A percentile compares a stretch with the other conserved stretches of the same genome.
phyloP scores from a whole-genome alignment of 2,329 filamentous ascomycete species.

The Microdochium paspali region DNA sequence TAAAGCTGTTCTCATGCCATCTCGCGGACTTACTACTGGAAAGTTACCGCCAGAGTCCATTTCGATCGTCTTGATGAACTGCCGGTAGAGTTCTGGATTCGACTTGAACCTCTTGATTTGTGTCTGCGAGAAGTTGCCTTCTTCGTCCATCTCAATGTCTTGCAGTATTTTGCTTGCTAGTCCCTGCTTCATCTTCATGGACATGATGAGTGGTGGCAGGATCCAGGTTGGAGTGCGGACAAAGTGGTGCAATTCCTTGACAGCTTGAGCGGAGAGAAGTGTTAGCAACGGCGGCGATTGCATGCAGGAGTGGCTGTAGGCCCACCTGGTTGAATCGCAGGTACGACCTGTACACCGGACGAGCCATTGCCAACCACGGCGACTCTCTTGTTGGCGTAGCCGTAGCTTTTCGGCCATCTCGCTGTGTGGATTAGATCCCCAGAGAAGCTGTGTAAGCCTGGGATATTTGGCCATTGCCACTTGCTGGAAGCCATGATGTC shows the following conservation, averaged over 20 bases:
- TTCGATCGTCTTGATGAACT: slow-evolving; percentile 37
- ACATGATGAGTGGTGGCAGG: slow-evolving; percentile 23
- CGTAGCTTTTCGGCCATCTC: slow-evolving; percentile 39
- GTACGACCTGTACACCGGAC: slow-evolving; percentile 43
- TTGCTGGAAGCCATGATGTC: slow-evolving; percentile 22
- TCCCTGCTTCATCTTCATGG: slow-evolving; percentile 26
- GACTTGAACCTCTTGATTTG: slow-evolving; percentile 37
- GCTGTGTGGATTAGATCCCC: slow-evolving; percentile 44
- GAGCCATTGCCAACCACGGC: slow-evolving; percentile 49
- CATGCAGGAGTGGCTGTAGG: not conserved
- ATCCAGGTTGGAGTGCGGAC: slow-evolving; percentile 34
- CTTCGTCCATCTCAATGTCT: slow-evolving; percentile 28
- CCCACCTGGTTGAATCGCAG: slow-evolving; percentile 35
- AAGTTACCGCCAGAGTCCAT: slow-evolving; percentile 32
- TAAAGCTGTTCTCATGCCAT: not conserved
- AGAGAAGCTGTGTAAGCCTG: slow-evolving; percentile 33
- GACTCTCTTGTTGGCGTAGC: slow-evolving; percentile 38
- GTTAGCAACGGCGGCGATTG: slow-evolving; percentile 2
- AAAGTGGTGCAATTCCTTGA: slow-evolving; percentile 29
- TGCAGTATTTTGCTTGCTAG: slow-evolving; percentile 24
- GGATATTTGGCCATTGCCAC: slow-evolving; percentile 42
- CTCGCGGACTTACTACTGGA: slow-evolving; percentile 24
- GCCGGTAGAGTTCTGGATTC: slow-evolving; percentile 33
- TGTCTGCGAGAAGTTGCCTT: slow-evolving; percentile 29
- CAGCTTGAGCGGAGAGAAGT: slow-evolving; percentile 11